Base-by-base conservation (phyloP, 495 filamentous ascomycete genomes). In the Penicillium crystallinum region DNA sequence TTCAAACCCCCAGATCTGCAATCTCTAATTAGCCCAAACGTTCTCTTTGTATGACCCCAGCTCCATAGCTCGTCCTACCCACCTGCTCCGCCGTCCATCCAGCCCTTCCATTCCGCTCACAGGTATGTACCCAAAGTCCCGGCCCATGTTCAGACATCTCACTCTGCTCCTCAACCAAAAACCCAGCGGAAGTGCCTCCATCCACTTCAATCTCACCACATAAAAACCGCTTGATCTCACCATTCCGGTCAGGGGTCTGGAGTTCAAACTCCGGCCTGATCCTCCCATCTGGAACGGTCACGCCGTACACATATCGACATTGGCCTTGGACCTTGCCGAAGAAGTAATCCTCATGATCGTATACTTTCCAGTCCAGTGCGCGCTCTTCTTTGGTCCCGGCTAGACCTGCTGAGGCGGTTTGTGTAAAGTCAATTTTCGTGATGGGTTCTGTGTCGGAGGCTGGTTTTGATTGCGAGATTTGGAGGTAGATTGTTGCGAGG, bases 1-100 rank as follows among this genome's bases (percentile, higher is more conserved):
- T 10, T 49, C 46, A 17, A 49, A 49, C 4, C 46, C 46, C 46
- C 46, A 49, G n/a, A 49, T 22, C 46, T 49, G 17, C 22, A 34
- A 11, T 18, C 6, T 7, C 1, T 14, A 11, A 17, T 49, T 17
- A 49, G 25, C n/a, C n/a, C n/a, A n/a, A n/a, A n/a, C n/a, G n/a
- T n/a, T n/a, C n/a, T n/a, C n/a, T 9, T 22, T 6, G 10, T 23
- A 3, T 5, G 11, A 29, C 2, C 4, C 19, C 22, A 38, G 7
- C 0, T 10, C 5, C 0, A 15, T n/a, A 21, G 18, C 7, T 9
- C 10, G 2, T 15, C 4, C 22, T 2, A 39, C 35, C 21, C 3
- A 49, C 46, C 17, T 49, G 46, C 25, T 49, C 46, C 1, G 36
- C 35, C 12, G 25, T 49, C 46, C 46, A 49, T 2, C 35, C 46